Conservation (phyloP, 179 eudicot genomes). For the Camellia oleifera region DNA sequence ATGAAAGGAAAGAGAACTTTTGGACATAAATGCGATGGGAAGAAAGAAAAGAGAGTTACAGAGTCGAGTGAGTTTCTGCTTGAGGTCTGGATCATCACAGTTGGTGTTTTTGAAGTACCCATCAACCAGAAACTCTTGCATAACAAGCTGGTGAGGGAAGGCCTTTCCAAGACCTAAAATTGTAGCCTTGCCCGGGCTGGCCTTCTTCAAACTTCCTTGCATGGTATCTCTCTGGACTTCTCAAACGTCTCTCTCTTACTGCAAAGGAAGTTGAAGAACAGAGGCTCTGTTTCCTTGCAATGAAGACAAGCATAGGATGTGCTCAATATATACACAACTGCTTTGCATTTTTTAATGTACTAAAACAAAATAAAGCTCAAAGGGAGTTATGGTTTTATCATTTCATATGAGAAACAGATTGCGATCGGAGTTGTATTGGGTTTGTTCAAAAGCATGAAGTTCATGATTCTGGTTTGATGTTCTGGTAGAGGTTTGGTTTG, state of each 20-base stretch:
- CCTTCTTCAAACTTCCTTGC: slow-evolving; percentile 34
- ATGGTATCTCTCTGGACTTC: slow-evolving; percentile 26
- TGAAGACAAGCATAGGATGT: slow-evolving; percentile 2
- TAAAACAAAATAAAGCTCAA: background rate
- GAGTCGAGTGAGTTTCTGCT: slow-evolving; percentile 77
- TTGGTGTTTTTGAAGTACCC: slow-evolving; percentile 91
- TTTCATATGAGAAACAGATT: slow-evolving; percentile 4
- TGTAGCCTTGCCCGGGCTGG: slow-evolving; percentile 65
- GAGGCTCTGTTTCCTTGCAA: slow-evolving; percentile 3
- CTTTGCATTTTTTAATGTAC: background rate
- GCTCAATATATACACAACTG: slow-evolving; percentile 12
- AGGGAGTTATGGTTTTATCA: background rate
- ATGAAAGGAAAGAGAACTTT: background rate
- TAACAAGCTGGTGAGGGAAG: slow-evolving; percentile 91
- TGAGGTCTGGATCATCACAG: slow-evolving; percentile 85
- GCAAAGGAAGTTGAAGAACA: background rate
- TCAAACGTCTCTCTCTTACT: slow-evolving; percentile 19
- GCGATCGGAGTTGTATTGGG: slow-evolving; percentile 9
- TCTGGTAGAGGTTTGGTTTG: slow-evolving; percentile 32
- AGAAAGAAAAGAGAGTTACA: slow-evolving; percentile 41
- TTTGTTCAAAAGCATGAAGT: slow-evolving; percentile 28
- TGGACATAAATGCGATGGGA: background rate
- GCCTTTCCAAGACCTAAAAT: slow-evolving; percentile 88
- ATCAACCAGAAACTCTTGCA: slow-evolving; percentile 92
- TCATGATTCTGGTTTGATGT: slow-evolving; percentile 20